These are phyloP conservation scores for Talaromyces sp. DNA, from an alignment of 2,329 filamentous ascomycete genomes.

Conservation along the genomic window DNA sequence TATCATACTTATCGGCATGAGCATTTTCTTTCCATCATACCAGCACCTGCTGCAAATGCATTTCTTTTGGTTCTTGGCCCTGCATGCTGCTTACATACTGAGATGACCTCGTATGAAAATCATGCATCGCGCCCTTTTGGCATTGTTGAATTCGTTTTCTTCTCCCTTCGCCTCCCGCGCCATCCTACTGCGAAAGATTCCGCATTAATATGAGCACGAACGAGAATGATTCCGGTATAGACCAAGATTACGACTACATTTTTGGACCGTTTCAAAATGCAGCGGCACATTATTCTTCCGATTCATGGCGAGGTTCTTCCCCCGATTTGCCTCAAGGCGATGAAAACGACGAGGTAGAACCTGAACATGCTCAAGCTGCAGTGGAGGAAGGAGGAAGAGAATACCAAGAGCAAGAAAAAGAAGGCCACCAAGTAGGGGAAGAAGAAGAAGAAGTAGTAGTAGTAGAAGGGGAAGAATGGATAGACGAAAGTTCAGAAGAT, in stretches of 20 bases:
- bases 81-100: neutral
- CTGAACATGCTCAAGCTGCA: neutral
- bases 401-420: neutral
- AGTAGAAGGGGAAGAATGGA: neutral
- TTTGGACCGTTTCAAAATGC: neutral
- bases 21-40: neutral
- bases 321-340: neutral
- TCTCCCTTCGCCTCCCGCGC: neutral
- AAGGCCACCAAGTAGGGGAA: neutral
- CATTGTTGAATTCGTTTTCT: neutral
- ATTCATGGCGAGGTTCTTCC: slow-evolving; percentile 4
- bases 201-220: slow-evolving; percentile 29
- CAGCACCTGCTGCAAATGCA: neutral
- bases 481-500: neutral
- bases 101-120: neutral
- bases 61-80: neutral
- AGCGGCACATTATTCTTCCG: neutral
- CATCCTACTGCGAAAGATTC: neutral
- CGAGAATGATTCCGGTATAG: slow-evolving; percentile 4
- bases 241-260: slow-evolving; percentile 1
- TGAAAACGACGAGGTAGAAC: neutral
- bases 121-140: neutral
- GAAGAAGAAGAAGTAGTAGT: neutral
- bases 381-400: neutral
- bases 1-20: slow-evolving; percentile 15